A percentile compares a stretch with the other conserved stretches of the same genome.
phyloP scores from a whole-genome alignment of 305 asterid genomes.

The Solanum chacoense region DNA sequence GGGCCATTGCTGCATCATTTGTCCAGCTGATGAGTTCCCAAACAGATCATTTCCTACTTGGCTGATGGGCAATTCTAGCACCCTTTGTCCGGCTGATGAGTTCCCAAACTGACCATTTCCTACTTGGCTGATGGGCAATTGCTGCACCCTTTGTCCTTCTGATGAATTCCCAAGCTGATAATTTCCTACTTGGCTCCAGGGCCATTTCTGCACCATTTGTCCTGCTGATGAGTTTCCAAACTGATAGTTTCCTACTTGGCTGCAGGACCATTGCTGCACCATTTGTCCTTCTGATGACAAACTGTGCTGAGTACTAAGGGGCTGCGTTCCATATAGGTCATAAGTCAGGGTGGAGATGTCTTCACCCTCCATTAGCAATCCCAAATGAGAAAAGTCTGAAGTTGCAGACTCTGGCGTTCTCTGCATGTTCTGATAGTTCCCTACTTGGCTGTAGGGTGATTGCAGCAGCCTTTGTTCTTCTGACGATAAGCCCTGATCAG shows the following conservation, averaged over 20 bases:
- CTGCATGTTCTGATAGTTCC: neutral
- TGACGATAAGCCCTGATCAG: neutral
- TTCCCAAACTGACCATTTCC: neutral
- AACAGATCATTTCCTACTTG: neutral
- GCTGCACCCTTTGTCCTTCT: neutral
- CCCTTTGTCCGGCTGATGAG: neutral
- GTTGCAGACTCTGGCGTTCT: neutral
- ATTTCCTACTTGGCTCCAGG: neutral
- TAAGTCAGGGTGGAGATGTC: neutral
- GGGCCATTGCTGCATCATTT: neutral
- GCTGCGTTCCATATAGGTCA: neutral
- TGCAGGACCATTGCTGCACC: neutral
- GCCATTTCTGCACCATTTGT: neutral
- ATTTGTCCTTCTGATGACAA: neutral
- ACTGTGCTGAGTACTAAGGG: neutral
- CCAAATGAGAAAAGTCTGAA: neutral
- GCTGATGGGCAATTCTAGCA: neutral
- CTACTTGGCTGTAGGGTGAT: neutral
- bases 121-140: neutral
- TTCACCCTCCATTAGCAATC: neutral
- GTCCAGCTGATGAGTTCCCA: neutral
- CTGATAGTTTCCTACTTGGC: neutral
- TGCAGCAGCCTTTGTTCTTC: neutral
- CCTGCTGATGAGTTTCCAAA: neutral
- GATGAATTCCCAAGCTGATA: neutral